Evolutionary conservation across 345 rosid genomes (phyloP).

Genomic region (Euphorbia tirucalli): DNA sequence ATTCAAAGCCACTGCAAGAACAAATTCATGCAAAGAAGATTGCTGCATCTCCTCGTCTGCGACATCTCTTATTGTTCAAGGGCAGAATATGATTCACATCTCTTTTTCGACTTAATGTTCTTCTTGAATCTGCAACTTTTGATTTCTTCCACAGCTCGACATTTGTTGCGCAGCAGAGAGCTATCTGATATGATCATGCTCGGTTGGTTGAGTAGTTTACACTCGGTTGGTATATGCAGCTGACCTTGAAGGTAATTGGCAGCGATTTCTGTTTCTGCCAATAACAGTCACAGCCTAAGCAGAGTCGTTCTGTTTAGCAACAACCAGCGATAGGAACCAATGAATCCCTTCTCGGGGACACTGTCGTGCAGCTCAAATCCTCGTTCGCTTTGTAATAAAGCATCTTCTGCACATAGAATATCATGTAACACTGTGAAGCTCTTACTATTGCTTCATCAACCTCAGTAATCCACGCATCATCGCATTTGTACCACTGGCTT

Average conservation of each 20-base stretch:
- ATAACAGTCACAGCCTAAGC: not conserved
- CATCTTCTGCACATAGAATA: slow-evolving; percentile 30
- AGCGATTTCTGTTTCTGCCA: slow-evolving; percentile 33
- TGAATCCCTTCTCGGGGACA: slow-evolving; percentile 36
- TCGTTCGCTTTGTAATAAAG: slow-evolving; percentile 43
- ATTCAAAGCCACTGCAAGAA: slow-evolving; percentile 9
- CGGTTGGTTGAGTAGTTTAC: too few relatives aligned
- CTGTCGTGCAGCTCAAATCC: slow-evolving; percentile 33
- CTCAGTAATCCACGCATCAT: slow-evolving; percentile 30
- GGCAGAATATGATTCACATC: not conserved
- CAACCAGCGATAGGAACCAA: slow-evolving; percentile 48
- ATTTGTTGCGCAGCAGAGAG: too few relatives aligned
- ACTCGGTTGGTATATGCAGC: not conserved
- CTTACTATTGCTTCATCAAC: slow-evolving; percentile 30
- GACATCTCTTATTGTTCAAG: not conserved
- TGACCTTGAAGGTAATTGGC: not conserved
- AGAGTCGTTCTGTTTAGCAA: slow-evolving; percentile 31
- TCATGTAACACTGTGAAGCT: slow-evolving; percentile 32
- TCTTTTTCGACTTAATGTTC: slow-evolving; percentile 4
- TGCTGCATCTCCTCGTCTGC: slow-evolving; percentile 6
- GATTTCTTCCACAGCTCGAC: not conserved
- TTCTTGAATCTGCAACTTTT: not conserved
- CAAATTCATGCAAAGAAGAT: not conserved
- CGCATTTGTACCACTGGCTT: slow-evolving; percentile 34
- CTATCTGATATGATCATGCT: not conserved